Evolutionary conservation across 495 filamentous ascomycete species (phyloP), one percentile per base, ranked within the genome.

Genomic region (Daldinia loculata): DNA sequence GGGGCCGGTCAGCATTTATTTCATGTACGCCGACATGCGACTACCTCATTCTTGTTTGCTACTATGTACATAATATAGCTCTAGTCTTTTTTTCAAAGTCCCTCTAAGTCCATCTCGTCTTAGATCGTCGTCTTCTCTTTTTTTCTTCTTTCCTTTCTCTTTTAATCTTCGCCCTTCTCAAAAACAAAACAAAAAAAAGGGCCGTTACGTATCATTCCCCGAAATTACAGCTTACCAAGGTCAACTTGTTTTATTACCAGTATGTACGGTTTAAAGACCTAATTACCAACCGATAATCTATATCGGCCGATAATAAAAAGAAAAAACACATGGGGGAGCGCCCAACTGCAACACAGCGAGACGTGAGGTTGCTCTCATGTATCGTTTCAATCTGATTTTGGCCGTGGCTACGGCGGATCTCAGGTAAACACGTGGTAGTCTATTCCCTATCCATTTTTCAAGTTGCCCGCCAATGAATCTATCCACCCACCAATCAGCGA

Each of bases 351-450:
- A 56, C 67, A 66, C 15, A 22, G 57, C 22, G 51, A 58, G 27
- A 74, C 26, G 17, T 56, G 51, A 67, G 30, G 48, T 68, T 53
- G 41, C 59, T 69, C 69, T 56, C 51, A 75, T 67, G 61, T 72
- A 70, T 66, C 69, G 64, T 76, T 67, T 61, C 63, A 72, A 63
- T 63, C 71, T 77, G 73, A 67, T 75, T 75, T 77, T 77, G 71
- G 52, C 70, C 68, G 70, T 69, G 75, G 75, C 75, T 77, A 75
- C 75, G 75, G 75, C 75, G 75, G 75, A 77, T 77, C 72, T 75
- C 59, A 75, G 72, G 70, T 75, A 71, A 72, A 72, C 67, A 71
- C 66, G 71, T 74, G 68, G 62, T 67, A 69, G 70, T 63, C 73
- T 61, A 69, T 72, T 72, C 55, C 66, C 56, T 73, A 71, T 70